A percentile compares a stretch with the other conserved stretches of the same genome.
These are phyloP conservation scores for Coprinopsis sp. DNA, from an alignment of 768 basidiomycete genomes.

Conservation along the genomic window DNA sequence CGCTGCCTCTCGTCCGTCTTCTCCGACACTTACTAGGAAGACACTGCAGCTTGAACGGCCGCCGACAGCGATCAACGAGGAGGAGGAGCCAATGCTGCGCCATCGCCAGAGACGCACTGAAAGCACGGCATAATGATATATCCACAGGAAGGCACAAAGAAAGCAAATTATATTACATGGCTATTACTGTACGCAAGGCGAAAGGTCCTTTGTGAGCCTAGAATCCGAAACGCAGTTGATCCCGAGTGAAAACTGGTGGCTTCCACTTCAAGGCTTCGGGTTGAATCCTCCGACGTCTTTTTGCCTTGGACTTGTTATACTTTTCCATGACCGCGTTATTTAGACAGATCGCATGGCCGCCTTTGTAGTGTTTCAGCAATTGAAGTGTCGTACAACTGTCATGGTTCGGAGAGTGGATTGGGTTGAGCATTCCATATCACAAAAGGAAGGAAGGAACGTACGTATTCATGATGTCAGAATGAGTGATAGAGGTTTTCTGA, in stretches of 20 bases:
- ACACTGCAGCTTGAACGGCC: conserved; percentile 16
- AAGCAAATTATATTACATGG: conserved; percentile 10
- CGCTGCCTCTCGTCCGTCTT: conserved; percentile 59
- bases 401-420: conserved; percentile 4
- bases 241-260: conserved; percentile 88
- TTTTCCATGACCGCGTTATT: conserved; percentile 89
- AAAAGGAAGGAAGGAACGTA: conserved; percentile 39
- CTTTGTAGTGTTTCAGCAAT: conserved; percentile 94
- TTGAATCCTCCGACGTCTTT: conserved; percentile 74
- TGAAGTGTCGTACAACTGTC: conserved; percentile 90
- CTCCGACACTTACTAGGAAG: conserved; percentile 50
- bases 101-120: conserved; percentile 6
- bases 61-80: conserved; percentile 14
- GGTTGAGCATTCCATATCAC: conserved; percentile 7
- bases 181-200: conserved; percentile 16
- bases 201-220: conserved; percentile 21
- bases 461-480: conserved; percentile 98
- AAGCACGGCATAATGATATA: background rate
- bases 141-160: conserved; percentile 2
- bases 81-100: conserved; percentile 20
- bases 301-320: conserved; percentile 78
- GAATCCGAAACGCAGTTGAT: conserved; percentile 78
- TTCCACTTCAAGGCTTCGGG: conserved; percentile 87
- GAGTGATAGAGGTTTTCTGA: conserved; percentile 90
- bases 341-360: conserved; percentile 88